phyloP scores from a whole-genome alignment of 2,329 filamentous ascomycete species.

The Colletotrichum lini region DNA sequence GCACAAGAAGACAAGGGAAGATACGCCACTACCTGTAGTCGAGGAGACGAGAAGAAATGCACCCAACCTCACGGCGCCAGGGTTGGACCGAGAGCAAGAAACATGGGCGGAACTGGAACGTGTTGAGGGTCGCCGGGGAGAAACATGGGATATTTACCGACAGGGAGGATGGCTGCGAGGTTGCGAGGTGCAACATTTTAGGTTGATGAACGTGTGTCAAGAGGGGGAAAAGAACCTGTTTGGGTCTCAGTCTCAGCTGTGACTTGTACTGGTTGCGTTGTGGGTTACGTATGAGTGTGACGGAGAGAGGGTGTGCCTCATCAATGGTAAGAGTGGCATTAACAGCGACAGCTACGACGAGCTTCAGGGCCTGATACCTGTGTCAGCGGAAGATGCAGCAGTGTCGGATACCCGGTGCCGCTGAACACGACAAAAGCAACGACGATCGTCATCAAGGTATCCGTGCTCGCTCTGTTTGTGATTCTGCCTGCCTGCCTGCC shows the following conservation, averaged over 20 bases:
- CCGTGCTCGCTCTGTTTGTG: too few species aligned
- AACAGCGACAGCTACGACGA: too few species aligned
- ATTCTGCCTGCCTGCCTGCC: too few species aligned
- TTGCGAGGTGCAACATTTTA: slow-evolving; percentile 4
- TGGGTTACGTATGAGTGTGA: neutral
- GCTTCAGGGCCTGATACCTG: too few species aligned
- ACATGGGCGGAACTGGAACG: neutral
- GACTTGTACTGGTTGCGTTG: neutral
- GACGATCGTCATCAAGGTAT: too few species aligned
- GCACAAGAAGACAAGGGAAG: too few species aligned
- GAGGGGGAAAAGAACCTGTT: slow-evolving; percentile 9
- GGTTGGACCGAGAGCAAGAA: neutral
- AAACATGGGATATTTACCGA: neutral
- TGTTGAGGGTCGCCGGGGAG: neutral
- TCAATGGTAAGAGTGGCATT: too few species aligned
- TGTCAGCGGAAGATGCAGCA: too few species aligned
- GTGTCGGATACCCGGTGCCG: too few species aligned
- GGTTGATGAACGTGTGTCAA: slow-evolving; percentile 24
- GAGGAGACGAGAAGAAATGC: neutral
- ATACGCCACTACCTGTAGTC: too few species aligned
- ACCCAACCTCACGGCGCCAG: neutral
- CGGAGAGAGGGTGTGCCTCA: too few species aligned
- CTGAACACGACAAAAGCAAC: too few species aligned
- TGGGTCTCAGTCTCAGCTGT: neutral
- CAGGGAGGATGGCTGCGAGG: neutral